These are phyloP conservation scores for Chlorella vulgaris DNA, from an alignment of 139 green algal species.

Conservation along the genomic window DNA sequence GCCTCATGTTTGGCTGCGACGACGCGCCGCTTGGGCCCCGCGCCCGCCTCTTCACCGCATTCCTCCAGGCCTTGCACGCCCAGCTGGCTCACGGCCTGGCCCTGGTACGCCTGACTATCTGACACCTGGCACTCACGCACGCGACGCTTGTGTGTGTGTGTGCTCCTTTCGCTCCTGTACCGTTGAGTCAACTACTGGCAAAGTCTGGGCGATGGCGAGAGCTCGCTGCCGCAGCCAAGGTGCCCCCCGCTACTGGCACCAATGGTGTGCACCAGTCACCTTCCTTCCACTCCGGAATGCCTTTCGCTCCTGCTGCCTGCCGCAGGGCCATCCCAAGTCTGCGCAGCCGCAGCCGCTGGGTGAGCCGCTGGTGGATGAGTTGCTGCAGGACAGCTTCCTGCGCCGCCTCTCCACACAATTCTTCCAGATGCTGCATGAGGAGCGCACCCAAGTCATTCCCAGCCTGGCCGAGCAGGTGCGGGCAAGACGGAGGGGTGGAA, in stretches of 20 bases:
- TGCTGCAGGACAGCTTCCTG: conserved; percentile 34
- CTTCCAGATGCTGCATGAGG: conserved; percentile 53
- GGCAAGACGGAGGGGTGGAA: neutral
- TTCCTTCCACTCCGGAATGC: no score
- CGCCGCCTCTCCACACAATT: conserved; percentile 48
- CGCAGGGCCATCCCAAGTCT: neutral
- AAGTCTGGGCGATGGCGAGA: no score
- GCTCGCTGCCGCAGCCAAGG: no score
- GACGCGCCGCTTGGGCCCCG: conserved; percentile 37
- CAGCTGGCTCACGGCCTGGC: conserved; percentile 54
- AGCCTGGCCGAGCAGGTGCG: conserved; percentile 20
- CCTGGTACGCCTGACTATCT: neutral
- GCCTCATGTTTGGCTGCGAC: conserved; percentile 73
- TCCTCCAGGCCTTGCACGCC: conserved; percentile 44
- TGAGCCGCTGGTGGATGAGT: conserved; percentile 11
- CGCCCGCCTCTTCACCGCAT: conserved; percentile 42
- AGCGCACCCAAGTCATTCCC: neutral
- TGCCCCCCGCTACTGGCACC: no score
- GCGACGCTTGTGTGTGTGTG: neutral
- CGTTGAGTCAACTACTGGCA: neutral
- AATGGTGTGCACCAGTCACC: no score
- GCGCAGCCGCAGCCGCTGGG: conserved; percentile 20
- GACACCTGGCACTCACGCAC: neutral
- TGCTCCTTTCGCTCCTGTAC: neutral
- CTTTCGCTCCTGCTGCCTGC: neutral